Base-by-base conservation (phyloP, 768 basidiomycete species). In the Suillus hirtellus region DNA sequence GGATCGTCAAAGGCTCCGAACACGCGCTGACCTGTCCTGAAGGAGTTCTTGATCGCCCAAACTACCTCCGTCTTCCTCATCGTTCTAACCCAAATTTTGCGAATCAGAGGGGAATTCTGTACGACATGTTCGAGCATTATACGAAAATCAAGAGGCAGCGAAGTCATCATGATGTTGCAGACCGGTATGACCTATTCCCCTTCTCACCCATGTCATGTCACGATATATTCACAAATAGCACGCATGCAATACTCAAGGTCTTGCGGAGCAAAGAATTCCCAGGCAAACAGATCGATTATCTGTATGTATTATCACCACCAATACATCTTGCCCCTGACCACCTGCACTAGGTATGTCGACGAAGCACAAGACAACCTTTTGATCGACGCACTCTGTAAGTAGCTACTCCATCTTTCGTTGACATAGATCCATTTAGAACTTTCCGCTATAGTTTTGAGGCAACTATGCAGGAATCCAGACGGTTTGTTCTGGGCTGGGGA, bases 331-430 rank as follows among this genome's bases (percentile, higher is more conserved):
- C 60, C n/a, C 65, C n/a, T 14, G 1, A 62, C 14, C 35, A 35
- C 49, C 40, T 54, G 11, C 9, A 72, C 17, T 55, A 89, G 89
- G 14, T 91, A 90, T 67, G 80, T 92, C 2, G 90, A 92, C 50
- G 90, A 92, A 73, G 86, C 83, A 0, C 90, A 92, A 69, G 90
- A 92, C 65, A 85, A 88, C 68, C 77, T 90, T 0, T 76, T 91
- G 7, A 82, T 90, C 10, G 89, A 91, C 69, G 78, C 83, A 1
- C 75, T 84, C 17, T 64, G 89, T 90, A 71, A 42, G 82, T 70
- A 12, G 55, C 9, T 40, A 40, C 4, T 17, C 24, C 2, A 14
- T 24, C 4, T 4, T 27, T 58, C 34, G 2, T 27, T 19, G 24
- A 27, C 6, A 54, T 38, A 40, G 4, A 21, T 12, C 37, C 3